phyloP scores from a whole-genome alignment of 2,329 filamentous ascomycete genomes.

The Exserohilum rostratum region DNA sequence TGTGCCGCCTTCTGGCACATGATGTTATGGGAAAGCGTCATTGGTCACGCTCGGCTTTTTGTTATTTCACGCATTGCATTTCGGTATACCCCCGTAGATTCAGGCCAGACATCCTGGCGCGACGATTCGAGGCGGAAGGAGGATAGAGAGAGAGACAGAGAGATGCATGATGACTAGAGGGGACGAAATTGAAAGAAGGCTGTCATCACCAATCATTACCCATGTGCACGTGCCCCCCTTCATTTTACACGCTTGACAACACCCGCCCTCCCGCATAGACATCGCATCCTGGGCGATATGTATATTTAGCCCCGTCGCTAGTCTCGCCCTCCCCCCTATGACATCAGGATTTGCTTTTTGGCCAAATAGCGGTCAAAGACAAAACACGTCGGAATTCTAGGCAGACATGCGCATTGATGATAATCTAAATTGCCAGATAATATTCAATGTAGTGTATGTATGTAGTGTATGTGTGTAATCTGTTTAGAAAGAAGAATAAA shows the following conservation, averaged over 20 bases:
- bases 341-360: background rate
- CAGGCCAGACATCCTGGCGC: background rate
- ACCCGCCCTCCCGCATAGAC: no score
- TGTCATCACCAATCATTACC: no score
- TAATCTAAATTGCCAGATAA: background rate
- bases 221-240: no score
- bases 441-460: background rate
- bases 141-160: background rate
- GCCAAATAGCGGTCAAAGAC: background rate
- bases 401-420: background rate
- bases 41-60: background rate
- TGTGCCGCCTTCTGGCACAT: background rate
- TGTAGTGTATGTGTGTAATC: background rate
- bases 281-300: no score
- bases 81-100: slow-evolving; percentile 9
- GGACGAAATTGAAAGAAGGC: no score
- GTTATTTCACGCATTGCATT: background rate
- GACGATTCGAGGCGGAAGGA: background rate
- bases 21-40: background rate
- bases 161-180: no score
- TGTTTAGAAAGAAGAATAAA: background rate
- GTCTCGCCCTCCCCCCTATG: no score
- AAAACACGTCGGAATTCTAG: background rate
- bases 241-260: no score
- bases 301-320: no score